These are phyloP conservation scores for Rhypophila decipiens DNA, from an alignment of 495 filamentous ascomycete species.

Conservation along the genomic window DNA sequence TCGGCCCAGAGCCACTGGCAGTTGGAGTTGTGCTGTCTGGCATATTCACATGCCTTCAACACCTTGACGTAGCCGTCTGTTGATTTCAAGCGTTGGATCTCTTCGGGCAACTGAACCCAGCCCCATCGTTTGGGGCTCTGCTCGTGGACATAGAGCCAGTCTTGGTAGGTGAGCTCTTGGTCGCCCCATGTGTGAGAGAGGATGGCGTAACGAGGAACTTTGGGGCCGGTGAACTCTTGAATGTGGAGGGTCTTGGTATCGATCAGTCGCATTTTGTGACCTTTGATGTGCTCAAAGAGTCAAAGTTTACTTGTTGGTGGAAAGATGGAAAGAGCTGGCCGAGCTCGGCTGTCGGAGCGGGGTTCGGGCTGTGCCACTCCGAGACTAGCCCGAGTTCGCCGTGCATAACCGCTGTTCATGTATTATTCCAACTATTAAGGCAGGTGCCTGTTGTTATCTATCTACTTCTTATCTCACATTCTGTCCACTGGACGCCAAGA, in stretches of 20 bases:
- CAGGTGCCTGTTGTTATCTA: neutral
- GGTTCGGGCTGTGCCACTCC: too few relatives aligned
- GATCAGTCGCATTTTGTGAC: conserved; percentile 4
- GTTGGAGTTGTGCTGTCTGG: neutral
- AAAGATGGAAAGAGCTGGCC: neutral
- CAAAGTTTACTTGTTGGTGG: too few relatives aligned
- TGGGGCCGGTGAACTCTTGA: neutral
- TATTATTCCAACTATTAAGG: neutral
- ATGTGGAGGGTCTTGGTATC: conserved; percentile 3
- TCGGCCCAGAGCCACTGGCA: conserved; percentile 25
- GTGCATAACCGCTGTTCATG: neutral
- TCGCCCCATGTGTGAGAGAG: conserved; percentile 16
- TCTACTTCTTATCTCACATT: neutral
- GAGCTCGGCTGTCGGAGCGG: too few relatives aligned
- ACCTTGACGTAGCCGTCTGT: conserved; percentile 13
- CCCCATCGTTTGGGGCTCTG: neutral
- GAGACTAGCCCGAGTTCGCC: too few relatives aligned
- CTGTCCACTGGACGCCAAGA: conserved; percentile 5
- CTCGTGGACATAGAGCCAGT: neutral
- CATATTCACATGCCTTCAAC: conserved; percentile 2
- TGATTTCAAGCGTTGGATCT: conserved; percentile 1
- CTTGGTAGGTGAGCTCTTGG: conserved; percentile 12
- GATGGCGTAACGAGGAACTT: conserved; percentile 9
- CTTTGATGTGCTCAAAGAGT: neutral
- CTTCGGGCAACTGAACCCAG: conserved; percentile 16